Percentiles rank a stretch among this genome's conserved stretches.
Conservation (phyloP, 768 basidiomycete species). For the Mycena indigotica region DNA sequence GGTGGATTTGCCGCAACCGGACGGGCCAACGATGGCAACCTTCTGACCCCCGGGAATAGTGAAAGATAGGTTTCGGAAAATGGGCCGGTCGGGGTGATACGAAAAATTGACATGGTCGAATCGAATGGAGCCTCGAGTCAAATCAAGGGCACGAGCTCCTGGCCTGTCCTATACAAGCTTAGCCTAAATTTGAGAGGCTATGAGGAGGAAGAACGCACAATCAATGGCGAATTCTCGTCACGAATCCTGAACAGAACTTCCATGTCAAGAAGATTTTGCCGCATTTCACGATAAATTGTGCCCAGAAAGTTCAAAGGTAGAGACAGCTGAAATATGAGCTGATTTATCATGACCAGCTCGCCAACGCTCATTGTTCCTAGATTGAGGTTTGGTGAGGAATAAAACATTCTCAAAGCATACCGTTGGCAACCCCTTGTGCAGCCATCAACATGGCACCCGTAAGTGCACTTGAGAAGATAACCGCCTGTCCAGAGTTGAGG, state of each 20-base stretch:
- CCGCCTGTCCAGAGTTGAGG: conserved; percentile 94
- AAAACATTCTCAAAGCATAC: conserved; percentile 41
- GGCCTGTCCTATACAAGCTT: conserved; percentile 60
- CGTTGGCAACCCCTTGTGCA: conserved; percentile 90
- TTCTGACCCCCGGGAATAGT: conserved; percentile 95
- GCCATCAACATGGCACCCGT: conserved; percentile 96
- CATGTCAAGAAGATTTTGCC: conserved; percentile 97
- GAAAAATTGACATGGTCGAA: conserved; percentile 92
- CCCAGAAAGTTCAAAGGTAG: conserved; percentile 96
- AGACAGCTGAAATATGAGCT: conserved; percentile 95
- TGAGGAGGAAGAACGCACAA: conserved; percentile 49
- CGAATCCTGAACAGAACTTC: conserved; percentile 91
- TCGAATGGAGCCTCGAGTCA: conserved; percentile 84
- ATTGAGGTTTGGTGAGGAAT: neutral
- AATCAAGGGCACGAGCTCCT: conserved; percentile 62
- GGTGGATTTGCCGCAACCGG: conserved; percentile 97
- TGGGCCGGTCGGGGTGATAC: conserved; percentile 90
- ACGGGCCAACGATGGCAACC: conserved; percentile 95
- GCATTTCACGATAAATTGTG: conserved; percentile 94
- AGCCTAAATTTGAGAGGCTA: too few species aligned
- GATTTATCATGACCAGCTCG: conserved; percentile 99
- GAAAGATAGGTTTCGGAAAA: conserved; percentile 87
- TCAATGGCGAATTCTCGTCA: conserved; percentile 72
- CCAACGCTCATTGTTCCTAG: conserved; percentile 96
- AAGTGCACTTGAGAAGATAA: conserved; percentile 93